A percentile compares a stretch with the other conserved stretches of the same genome.
Conservation (phyloP, 768 basidiomycete species). For the Thelephora ganbajun region DNA sequence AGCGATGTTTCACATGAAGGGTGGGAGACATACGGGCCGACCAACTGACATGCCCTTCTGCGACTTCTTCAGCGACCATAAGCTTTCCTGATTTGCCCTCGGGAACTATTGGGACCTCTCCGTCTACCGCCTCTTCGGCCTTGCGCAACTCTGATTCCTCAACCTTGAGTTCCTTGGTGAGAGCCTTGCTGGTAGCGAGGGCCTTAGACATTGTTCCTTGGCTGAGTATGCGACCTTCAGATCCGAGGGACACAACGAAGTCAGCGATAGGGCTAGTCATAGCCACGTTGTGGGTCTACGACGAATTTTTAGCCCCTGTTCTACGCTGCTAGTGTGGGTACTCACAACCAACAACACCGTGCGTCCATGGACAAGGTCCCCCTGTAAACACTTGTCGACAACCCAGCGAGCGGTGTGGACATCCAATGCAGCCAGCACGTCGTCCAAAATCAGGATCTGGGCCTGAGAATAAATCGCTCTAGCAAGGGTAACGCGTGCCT, state of each 20-base stretch:
- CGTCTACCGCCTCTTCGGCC: conserved; percentile 14
- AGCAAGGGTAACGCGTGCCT: conserved; percentile 43
- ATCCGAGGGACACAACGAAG: conserved; percentile 39
- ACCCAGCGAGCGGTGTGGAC: conserved; percentile 39
- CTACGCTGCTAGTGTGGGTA: neutral
- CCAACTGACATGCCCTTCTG: conserved; percentile 44
- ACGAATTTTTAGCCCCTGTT: neutral
- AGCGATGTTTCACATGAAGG: neutral
- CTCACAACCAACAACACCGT: conserved; percentile 39
- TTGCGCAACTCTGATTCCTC: conserved; percentile 14
- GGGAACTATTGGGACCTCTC: conserved; percentile 6
- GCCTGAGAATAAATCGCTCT: conserved; percentile 49
- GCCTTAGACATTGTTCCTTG: conserved; percentile 36
- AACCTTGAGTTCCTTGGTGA: conserved; percentile 14
- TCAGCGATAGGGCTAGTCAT: conserved; percentile 39
- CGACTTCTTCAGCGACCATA: conserved; percentile 52
- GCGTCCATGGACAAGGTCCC: conserved; percentile 32
- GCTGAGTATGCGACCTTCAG: conserved; percentile 36
- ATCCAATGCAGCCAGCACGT: conserved; percentile 46
- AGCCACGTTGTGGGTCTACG: conserved; percentile 38
- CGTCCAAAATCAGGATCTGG: conserved; percentile 54
- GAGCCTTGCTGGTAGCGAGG: conserved; percentile 24
- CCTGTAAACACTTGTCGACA: conserved; percentile 34
- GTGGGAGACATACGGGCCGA: conserved; percentile 17
- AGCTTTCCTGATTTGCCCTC: conserved; percentile 35